These are phyloP conservation scores for Botrytis elliptica DNA, from an alignment of 2,329 filamentous ascomycete species.

Conservation along the genomic window DNA sequence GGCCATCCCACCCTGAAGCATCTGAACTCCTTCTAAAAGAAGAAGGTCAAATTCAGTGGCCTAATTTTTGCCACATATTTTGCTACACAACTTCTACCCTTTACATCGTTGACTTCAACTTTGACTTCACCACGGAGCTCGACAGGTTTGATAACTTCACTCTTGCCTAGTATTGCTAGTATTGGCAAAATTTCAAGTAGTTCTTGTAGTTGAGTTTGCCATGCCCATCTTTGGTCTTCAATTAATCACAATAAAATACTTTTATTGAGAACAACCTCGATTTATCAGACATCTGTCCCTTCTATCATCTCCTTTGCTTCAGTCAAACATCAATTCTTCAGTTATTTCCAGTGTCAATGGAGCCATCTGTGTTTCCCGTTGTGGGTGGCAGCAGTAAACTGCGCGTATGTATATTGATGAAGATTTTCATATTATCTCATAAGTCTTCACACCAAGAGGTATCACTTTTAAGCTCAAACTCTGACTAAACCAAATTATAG, in stretches of 20 bases:
- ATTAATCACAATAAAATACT: not conserved
- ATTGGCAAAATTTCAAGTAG: not conserved
- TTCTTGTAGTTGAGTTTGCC: not conserved
- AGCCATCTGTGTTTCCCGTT: not conserved
- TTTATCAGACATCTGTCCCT: not conserved
- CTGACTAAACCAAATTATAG: constrained; percentile 37
- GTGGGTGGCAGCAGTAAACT: not conserved
- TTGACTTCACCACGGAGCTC: not conserved
- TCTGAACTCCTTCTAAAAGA: not conserved
- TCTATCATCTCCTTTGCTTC: not conserved
- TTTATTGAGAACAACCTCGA: not conserved
- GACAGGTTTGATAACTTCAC: not conserved
- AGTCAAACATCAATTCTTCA: not conserved
- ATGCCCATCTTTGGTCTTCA: not conserved
- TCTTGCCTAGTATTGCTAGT: not conserved
- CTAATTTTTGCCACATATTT: not conserved
- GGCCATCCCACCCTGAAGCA: not conserved
- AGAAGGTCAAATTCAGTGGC: not conserved
- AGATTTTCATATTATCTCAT: not conserved
- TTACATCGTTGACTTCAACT: not conserved
- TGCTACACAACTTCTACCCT: not conserved
- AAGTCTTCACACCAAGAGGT: not conserved
- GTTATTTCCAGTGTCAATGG: not conserved
- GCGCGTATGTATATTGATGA: constrained; percentile 1
- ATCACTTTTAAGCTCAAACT: not conserved